Evolutionary conservation across 2,329 filamentous ascomycete genomes (phyloP).

Genomic region (Fusarium azukiicola): DNA sequence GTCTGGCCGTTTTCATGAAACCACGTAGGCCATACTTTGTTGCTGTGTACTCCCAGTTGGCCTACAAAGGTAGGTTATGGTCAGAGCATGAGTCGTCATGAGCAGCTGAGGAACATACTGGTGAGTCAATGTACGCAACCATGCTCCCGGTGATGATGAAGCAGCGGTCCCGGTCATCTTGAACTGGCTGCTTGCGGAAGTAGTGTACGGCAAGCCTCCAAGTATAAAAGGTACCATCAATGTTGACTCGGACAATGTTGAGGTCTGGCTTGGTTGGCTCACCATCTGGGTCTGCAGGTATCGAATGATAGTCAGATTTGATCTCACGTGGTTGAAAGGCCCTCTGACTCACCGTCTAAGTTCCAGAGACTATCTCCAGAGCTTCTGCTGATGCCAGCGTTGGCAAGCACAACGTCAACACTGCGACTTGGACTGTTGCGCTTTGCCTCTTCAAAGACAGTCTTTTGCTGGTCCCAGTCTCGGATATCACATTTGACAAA

Average conservation of each 20-base stretch:
- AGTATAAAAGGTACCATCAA: slow-evolving; percentile 68
- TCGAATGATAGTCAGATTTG: slow-evolving; percentile 1
- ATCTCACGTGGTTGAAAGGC: neutral
- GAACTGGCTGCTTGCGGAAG: slow-evolving; percentile 65
- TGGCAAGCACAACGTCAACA: slow-evolving; percentile 71
- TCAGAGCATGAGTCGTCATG: neutral
- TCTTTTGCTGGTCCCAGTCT: slow-evolving; percentile 66
- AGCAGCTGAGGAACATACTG: slow-evolving; percentile 46
- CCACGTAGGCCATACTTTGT: slow-evolving; percentile 44
- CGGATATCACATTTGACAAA: slow-evolving; percentile 68
- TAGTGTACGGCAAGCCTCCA: slow-evolving; percentile 70
- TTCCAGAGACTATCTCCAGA: slow-evolving; percentile 63
- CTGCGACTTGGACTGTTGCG: slow-evolving; percentile 60
- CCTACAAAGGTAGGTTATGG: slow-evolving; percentile 22
- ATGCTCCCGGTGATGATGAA: slow-evolving; percentile 73
- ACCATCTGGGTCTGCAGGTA: slow-evolving; percentile 33
- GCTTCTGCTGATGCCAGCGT: slow-evolving; percentile 66
- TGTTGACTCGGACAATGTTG: slow-evolving; percentile 65
- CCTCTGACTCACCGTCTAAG: slow-evolving; percentile 56
- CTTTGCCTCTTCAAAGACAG: slow-evolving; percentile 65
- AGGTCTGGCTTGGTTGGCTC: slow-evolving; percentile 63
- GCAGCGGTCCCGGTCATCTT: slow-evolving; percentile 65
- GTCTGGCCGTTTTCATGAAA: slow-evolving; percentile 45
- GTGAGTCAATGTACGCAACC: slow-evolving; percentile 70
- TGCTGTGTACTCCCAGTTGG: slow-evolving; percentile 49